Conservation (phyloP, 768 basidiomycete genomes). For the Pleurotus eryngii region DNA sequence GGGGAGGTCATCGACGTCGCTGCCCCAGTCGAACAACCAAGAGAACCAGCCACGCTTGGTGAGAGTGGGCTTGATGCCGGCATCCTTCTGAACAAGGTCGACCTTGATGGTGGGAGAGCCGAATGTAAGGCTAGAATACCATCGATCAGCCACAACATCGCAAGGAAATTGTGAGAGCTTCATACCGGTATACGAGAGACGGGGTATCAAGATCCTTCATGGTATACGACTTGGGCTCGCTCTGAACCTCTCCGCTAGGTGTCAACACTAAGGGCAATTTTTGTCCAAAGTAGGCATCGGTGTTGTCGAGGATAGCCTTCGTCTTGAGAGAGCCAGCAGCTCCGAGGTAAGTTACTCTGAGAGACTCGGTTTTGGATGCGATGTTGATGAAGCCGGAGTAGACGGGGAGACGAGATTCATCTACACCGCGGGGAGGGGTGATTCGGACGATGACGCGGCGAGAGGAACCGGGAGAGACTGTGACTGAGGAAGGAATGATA, state of each 20-base stretch:
- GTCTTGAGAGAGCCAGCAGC: not conserved
- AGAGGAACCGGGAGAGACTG: conserved; percentile 5
- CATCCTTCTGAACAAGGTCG: conserved; percentile 45
- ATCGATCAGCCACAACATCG: not conserved
- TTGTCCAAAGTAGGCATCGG: not conserved
- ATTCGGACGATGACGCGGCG: not conserved
- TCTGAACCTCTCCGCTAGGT: conserved; percentile 35
- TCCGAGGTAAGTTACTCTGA: conserved; percentile 48
- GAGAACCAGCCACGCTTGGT: conserved; percentile 5
- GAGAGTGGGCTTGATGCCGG: conserved; percentile 28
- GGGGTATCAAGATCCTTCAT: conserved; percentile 43
- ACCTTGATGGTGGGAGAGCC: conserved; percentile 46
- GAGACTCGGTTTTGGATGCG: conserved; percentile 30
- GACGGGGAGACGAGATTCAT: conserved; percentile 49
- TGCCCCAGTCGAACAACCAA: conserved; percentile 19
- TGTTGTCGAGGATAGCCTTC: conserved; percentile 7
- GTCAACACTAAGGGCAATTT: conserved; percentile 40
- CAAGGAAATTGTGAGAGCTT: not conserved
- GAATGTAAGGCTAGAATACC: conserved; percentile 34
- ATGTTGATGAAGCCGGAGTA: conserved; percentile 59
- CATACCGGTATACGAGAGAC: conserved; percentile 34
- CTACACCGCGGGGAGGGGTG: conserved; percentile 15
- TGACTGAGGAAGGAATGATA: conserved; percentile 7
- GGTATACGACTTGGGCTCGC: conserved; percentile 40
- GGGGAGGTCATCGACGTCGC: conserved; percentile 9